Evolutionary conservation across 306 rosid genomes (phyloP), one percentile per base, ranked within the genome.

Genomic region (Lathyrus oleraceus): DNA sequence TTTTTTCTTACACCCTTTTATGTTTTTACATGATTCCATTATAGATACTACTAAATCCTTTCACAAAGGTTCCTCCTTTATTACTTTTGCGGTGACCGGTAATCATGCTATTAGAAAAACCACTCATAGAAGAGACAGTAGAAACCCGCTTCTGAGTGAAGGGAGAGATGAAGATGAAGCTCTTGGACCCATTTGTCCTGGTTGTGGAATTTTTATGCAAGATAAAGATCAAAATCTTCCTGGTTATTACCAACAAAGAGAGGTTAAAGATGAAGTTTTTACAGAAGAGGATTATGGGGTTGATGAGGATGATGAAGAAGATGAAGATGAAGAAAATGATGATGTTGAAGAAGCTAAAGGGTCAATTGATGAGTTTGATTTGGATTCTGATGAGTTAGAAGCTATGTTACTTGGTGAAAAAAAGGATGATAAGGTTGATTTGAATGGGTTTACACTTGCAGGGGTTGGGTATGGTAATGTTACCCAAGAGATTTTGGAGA

Each of bases 191-290:
- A 74, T 90, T 61, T 93, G 96, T 76, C 96, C 96, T 49, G 98
- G 98, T n/a, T 93, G 98, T 85, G 98, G 98, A 51, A 87, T 93
- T 48, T 93, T 85, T 61, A 84, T 93, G 96, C 98, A 90, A 84
- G 91, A 90, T 78, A 67, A 79, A 42, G 87, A 88, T 69, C 84
- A 85, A 42, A 73, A 90, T 61, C 79, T 93, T 84, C 91, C 89
- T 64, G 96, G 96, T 65, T 90, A 45, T 76, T 90, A 76, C 74
- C 82, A 77, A 69, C 78, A 80, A 82, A 86, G 75, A 78, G 83
- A 77, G 69, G 67, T 79, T 6, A 32, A 76, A 58, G 47, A 69
- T 10, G 51, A 80, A 65, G 84, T 73, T 17, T 36, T 72, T 49
- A 49, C 72, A 10, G 78, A 81, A 4, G 83, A 68, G 61, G 89